Conservation (phyloP, 2,329 filamentous ascomycete genomes). For the Chaetomium sp. region DNA sequence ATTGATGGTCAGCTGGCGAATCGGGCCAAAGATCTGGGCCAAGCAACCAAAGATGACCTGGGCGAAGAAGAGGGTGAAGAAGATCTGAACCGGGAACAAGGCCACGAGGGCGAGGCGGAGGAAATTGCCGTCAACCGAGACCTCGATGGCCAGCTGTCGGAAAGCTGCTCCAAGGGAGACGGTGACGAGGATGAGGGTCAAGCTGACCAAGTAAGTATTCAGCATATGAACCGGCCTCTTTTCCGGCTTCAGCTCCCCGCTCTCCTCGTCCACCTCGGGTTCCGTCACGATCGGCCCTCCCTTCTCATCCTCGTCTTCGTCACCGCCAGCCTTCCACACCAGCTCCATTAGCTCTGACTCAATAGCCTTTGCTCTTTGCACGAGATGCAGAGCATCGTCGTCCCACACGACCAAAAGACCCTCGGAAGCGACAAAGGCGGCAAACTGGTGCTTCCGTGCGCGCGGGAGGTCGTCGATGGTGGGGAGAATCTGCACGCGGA, state of each 20-base stretch:
- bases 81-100: slow-evolving; percentile 71
- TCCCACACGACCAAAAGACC: slow-evolving; percentile 79
- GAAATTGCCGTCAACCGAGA: slow-evolving; percentile 64
- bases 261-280: slow-evolving; percentile 70
- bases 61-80: slow-evolving; percentile 80
- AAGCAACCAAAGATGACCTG: slow-evolving; percentile 77
- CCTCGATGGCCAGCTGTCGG: slow-evolving; percentile 68
- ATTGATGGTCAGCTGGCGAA: slow-evolving; percentile 72
- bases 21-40: slow-evolving; percentile 74
- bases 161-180: slow-evolving; percentile 70
- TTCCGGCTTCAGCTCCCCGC: slow-evolving; percentile 65
- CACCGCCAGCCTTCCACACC: slow-evolving; percentile 66
- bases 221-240: slow-evolving; percentile 67
- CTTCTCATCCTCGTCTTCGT: slow-evolving; percentile 56
- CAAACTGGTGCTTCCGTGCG: slow-evolving; percentile 77
- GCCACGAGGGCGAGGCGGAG: slow-evolving; percentile 65
- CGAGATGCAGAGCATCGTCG: slow-evolving; percentile 72
- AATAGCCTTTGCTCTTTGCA: slow-evolving; percentile 69
- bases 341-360: slow-evolving; percentile 77
- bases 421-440: slow-evolving; percentile 73
- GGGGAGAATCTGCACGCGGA: slow-evolving; percentile 75
- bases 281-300: slow-evolving; percentile 47
- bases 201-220: slow-evolving; percentile 68
- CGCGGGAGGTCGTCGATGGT: slow-evolving; percentile 69
- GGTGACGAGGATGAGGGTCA: slow-evolving; percentile 67